These are phyloP conservation scores for Neofusicoccum parvum DNA, from an alignment of 2,329 filamentous ascomycete genomes.

Conservation along the genomic window DNA sequence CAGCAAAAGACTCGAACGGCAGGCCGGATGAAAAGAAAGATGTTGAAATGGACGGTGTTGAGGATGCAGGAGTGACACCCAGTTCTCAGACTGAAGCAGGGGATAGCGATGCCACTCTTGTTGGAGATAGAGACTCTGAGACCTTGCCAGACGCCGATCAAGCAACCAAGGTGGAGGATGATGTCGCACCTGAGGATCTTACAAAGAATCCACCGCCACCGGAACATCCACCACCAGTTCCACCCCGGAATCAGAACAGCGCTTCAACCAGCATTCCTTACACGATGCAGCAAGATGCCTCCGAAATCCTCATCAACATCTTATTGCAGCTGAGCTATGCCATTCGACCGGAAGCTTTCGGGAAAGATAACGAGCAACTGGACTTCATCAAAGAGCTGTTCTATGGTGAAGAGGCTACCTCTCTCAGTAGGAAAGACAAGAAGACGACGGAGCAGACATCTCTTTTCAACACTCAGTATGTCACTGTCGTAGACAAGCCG, in stretches of 20 bases:
- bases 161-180: constrained; percentile 23
- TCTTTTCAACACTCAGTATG: constrained; percentile 63
- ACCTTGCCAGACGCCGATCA: constrained; percentile 26
- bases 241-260: constrained; percentile 46
- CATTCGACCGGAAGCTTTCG: constrained; percentile 69
- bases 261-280: constrained; percentile 44
- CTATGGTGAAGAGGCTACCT: constrained; percentile 36
- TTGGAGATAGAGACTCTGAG: constrained; percentile 23
- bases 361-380: constrained; percentile 72
- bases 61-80: neutral
- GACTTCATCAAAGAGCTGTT: constrained; percentile 71
- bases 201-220: constrained; percentile 1
- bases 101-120: constrained; percentile 9
- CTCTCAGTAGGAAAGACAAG: constrained; percentile 46
- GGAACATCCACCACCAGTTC: constrained; percentile 58
- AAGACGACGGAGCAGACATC: constrained; percentile 51
- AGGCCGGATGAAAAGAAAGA: neutral
- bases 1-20: neutral
- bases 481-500: constrained; percentile 60
- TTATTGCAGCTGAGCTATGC: constrained; percentile 89
- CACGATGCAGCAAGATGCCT: constrained; percentile 80
- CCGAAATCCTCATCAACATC: constrained; percentile 92
- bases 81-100: neutral
- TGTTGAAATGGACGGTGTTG: neutral
- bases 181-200: neutral